A percentile compares a stretch with the other conserved stretches of the same genome.
These are phyloP conservation scores for Capsaspora owczarzaki DNA, from an alignment of 78 protist species.

Conservation along the genomic window DNA sequence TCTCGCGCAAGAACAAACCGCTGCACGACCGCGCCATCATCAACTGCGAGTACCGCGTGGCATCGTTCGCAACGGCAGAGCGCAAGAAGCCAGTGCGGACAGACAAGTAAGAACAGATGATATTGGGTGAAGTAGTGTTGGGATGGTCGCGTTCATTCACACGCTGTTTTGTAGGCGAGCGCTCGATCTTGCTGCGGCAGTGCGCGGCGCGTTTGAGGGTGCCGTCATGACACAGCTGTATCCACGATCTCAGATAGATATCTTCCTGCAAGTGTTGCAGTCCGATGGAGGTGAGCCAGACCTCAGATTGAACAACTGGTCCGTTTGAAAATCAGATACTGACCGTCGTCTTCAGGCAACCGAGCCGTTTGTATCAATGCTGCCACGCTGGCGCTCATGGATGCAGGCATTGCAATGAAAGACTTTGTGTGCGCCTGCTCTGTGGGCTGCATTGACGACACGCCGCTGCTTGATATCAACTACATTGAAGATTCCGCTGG, in stretches of 20 bases:
- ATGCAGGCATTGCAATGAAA: slow-evolving; percentile 85
- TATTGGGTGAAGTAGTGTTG: too few species aligned
- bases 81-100: slow-evolving; percentile 22
- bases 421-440: slow-evolving; percentile 19
- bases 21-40: slow-evolving; percentile 56
- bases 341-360: slow-evolving; percentile 31
- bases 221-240: slow-evolving; percentile 43
- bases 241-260: slow-evolving; percentile 81
- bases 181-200: slow-evolving; percentile 37
- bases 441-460: neutral
- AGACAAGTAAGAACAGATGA: slow-evolving; percentile 19
- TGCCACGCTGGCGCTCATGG: slow-evolving; percentile 80
- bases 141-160: too few species aligned
- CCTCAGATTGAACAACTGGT: too few species aligned
- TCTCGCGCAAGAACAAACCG: too few species aligned
- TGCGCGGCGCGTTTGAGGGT: slow-evolving; percentile 60
- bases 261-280: slow-evolving; percentile 80
- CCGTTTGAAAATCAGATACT: too few species aligned
- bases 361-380: slow-evolving; percentile 77
- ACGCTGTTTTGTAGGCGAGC: slow-evolving; percentile 25
- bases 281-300: slow-evolving; percentile 89
- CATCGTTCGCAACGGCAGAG: slow-evolving; percentile 58
- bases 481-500: slow-evolving; percentile 10
- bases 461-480: slow-evolving; percentile 13
- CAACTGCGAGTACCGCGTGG: slow-evolving; percentile 52